Percentiles rank a stretch among this genome's conserved stretches.
Evolutionary conservation across 495 filamentous ascomycete genomes (phyloP).

Genomic region (Lichina pygmaea): DNA sequence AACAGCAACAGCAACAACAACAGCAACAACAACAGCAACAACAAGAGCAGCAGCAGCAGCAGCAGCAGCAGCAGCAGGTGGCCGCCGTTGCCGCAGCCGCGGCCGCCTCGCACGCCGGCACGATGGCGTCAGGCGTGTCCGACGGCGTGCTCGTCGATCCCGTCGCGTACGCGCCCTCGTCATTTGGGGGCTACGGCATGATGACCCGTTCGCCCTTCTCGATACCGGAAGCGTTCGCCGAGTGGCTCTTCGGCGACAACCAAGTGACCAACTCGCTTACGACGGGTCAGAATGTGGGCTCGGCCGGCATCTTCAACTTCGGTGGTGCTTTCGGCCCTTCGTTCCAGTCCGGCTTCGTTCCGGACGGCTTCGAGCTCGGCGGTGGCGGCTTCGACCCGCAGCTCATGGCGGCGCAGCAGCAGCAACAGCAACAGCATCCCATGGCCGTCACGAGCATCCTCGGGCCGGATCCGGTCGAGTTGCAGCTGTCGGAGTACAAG

Average conservation of each 20-base stretch:
- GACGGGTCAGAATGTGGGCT: constrained; percentile 8
- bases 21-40: neutral
- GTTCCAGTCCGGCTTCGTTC: constrained; percentile 14
- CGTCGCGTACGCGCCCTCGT: constrained; percentile 42
- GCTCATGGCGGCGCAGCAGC: constrained; percentile 6
- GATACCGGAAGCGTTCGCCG: constrained; percentile 78
- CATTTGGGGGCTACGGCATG: constrained; percentile 58
- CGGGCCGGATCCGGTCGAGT: constrained; percentile 51
- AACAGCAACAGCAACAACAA: neutral
- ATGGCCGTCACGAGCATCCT: constrained; percentile 83
- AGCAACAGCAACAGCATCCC: constrained; percentile 26
- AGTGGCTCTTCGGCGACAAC: constrained; percentile 64
- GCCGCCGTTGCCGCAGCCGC: neutral
- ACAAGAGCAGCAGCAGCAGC: neutral
- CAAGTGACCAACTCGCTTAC: constrained; percentile 6
- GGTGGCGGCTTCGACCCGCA: constrained; percentile 16
- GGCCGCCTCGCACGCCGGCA: neutral
- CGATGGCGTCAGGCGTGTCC: neutral
- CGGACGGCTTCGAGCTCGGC: constrained; percentile 15
- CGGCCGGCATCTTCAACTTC: constrained; percentile 11
- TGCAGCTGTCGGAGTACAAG: constrained; percentile 67
- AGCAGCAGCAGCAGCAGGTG: neutral
- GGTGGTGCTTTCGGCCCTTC: neutral
- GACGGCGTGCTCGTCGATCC: constrained; percentile 10
- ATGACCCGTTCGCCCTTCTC: constrained; percentile 58